Evolutionary conservation across 75 land plant species (phyloP), one percentile per base, ranked within the genome.

Genomic region (Pinus albicaulis): DNA sequence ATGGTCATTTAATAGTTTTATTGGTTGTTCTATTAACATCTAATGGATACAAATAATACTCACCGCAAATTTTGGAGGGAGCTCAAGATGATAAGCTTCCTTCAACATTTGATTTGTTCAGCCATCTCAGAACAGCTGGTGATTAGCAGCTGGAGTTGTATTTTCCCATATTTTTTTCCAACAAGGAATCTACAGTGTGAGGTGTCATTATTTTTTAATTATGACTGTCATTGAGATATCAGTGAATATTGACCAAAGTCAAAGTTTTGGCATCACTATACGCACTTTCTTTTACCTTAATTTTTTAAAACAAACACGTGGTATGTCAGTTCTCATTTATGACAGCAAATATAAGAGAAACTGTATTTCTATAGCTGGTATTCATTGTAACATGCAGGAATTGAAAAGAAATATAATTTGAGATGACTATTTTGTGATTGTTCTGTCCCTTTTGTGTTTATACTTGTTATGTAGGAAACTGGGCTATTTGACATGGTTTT

Each of bases 61-160:
- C 71, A 17, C 71, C 48, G n/a, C 71, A 38, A 68, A 68, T 68
- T 68, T 68, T 68, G 71, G 71, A 41, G 71, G 70, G 23, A 68
- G 52, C 71, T 68, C 48, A n/a, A n/a, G 71, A 66, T 7, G 24
- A 23, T 20, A 22, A 38, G 71, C 71, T 68, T 68, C 71, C 53
- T 36, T 23, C 71, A 68, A 41, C 71, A 68, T 68, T 68, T 68
- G 41, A 23, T 41, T 68, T 64, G 20, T 64, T 34, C 68, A 41
- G 53, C 38, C 44, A 19, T 38, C 48, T 68, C 48, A 41, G 71
- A 22, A 38, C 48, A 38, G 44, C 41, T 48, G 53, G 12, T 38
- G n/a, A 68, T 41, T 68, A 36, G 22, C 38, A 41, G 22, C 71
- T 68, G 71, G 38, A 41, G 38, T 68, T 68, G 71, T 68, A 68